These are phyloP conservation scores for Moesziomyces parantarcticus DNA, from an alignment of 1,284 basidiomycete genomes.

Conservation along the genomic window DNA sequence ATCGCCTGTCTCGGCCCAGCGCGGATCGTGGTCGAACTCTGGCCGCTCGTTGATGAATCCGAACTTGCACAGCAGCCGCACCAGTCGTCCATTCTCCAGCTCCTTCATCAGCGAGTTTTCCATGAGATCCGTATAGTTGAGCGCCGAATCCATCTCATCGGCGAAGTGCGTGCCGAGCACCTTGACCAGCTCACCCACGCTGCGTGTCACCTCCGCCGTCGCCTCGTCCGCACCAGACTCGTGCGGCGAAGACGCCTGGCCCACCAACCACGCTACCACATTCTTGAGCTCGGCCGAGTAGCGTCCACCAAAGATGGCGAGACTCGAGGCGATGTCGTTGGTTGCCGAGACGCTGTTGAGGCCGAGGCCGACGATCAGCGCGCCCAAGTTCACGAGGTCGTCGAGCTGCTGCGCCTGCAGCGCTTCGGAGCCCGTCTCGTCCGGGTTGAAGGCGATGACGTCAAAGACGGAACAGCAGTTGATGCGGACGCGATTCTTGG, in stretches of 20 bases:
- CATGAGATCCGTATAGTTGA: conserved; percentile 81
- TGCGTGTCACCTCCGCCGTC: conserved; percentile 70
- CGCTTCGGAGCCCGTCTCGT: conserved; percentile 35
- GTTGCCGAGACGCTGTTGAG: conserved; percentile 75
- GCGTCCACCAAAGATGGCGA: conserved; percentile 79
- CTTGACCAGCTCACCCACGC: conserved; percentile 81
- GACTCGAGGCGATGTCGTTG: conserved; percentile 77
- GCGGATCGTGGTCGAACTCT: conserved; percentile 93
- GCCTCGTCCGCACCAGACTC: conserved; percentile 10
- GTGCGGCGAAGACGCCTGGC: conserved; percentile 51
- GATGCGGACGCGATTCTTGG: conserved; percentile 77
- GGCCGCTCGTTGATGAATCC: conserved; percentile 98
- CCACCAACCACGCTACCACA: conserved; percentile 81
- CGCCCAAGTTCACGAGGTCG: conserved; percentile 86
- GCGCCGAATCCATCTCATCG: conserved; percentile 84
- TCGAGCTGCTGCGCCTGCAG: conserved; percentile 75
- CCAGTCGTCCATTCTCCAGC: conserved; percentile 95
- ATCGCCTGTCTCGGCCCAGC: conserved; percentile 98
- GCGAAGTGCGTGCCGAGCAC: conserved; percentile 80
- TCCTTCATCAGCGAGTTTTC: conserved; percentile 87
- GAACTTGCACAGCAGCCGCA: conserved; percentile 90
- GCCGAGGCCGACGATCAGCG: conserved; percentile 83
- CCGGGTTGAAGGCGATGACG: conserved; percentile 59
- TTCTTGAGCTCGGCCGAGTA: conserved; percentile 87
- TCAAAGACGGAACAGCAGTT: conserved; percentile 64